Evolutionary conservation across 176 grass and related monocot genomes (phyloP).

Genomic region (Raddia distichophylla): DNA sequence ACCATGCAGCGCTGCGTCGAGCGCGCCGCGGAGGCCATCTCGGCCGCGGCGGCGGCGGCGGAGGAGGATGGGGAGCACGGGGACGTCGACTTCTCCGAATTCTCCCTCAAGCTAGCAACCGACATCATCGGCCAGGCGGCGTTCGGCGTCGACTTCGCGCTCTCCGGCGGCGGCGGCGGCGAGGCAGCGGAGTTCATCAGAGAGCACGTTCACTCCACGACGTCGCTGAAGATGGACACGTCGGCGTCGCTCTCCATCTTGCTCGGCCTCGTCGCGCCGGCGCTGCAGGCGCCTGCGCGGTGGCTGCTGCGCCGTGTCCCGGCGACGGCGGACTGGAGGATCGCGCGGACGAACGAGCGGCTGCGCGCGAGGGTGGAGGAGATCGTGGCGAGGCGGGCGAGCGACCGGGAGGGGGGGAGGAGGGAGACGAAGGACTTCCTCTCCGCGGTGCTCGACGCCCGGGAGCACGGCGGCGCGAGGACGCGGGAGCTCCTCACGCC

Average conservation of each 20-base stretch:
- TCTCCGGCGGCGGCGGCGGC: constrained; percentile 35
- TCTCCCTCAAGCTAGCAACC: constrained; percentile 73
- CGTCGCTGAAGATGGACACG: constrained; percentile 81
- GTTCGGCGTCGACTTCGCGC: constrained; percentile 70
- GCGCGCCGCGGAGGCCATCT: constrained; percentile 38
- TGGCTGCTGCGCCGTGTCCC: constrained; percentile 51
- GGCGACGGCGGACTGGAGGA: constrained; percentile 57
- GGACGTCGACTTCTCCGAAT: constrained; percentile 62
- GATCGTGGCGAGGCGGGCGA: constrained; percentile 49
- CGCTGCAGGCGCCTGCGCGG: constrained; percentile 55
- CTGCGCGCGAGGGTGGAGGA: constrained; percentile 56
- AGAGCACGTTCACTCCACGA: constrained; percentile 75
- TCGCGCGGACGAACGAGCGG: constrained; percentile 51
- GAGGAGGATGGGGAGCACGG: not conserved
- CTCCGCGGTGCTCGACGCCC: constrained; percentile 63
- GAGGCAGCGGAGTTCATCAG: constrained; percentile 60
- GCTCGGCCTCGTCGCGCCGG: constrained; percentile 65
- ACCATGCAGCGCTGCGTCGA: constrained; percentile 70
- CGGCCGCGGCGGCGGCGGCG: not conserved
- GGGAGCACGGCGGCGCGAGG: constrained; percentile 44
- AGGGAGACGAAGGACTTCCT: constrained; percentile 59
- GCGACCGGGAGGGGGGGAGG: not conserved
- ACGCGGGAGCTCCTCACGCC: constrained; percentile 62
- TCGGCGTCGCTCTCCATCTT: constrained; percentile 66
- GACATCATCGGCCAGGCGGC: constrained; percentile 70